Evolutionary conservation across 2,329 filamentous ascomycete species (phyloP).

Genomic region (Fusarium robinianum): DNA sequence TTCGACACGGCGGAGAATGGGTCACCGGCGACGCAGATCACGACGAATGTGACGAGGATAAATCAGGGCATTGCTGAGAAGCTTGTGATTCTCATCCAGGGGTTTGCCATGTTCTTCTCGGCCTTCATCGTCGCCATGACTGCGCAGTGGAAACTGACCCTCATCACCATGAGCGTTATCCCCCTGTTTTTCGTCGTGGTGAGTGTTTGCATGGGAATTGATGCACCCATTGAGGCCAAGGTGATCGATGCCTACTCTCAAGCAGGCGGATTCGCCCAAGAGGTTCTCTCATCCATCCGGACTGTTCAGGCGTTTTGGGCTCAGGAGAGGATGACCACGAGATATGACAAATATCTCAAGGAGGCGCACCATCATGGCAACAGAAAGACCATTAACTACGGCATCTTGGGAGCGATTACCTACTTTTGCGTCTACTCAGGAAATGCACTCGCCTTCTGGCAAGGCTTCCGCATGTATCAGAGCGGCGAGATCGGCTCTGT

Average conservation of each 20-base stretch:
- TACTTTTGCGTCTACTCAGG: conserved; percentile 47
- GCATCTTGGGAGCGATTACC: conserved; percentile 42
- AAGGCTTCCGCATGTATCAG: conserved; percentile 44
- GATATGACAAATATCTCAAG: conserved; percentile 43
- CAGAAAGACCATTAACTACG: conserved; percentile 44
- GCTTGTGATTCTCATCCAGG: conserved; percentile 44
- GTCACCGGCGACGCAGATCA: conserved; percentile 37
- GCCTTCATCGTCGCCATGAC: conserved; percentile 45
- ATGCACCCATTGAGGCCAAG: conserved; percentile 39
- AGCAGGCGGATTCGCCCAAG: conserved; percentile 41
- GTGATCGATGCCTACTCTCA: conserved; percentile 39
- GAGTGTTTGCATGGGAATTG: conserved; percentile 28
- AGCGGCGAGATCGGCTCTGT: conserved; percentile 42
- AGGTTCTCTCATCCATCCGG: conserved; percentile 42
- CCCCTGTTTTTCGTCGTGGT: conserved; percentile 38
- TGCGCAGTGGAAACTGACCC: conserved; percentile 48
- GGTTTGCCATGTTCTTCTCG: conserved; percentile 42
- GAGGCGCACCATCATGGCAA: conserved; percentile 42
- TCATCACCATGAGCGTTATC: conserved; percentile 43
- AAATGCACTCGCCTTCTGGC: conserved; percentile 50
- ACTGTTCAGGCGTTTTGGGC: conserved; percentile 49
- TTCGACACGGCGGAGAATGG: conserved; percentile 20
- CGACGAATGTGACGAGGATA: conserved; percentile 45
- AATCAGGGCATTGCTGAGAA: conserved; percentile 47
- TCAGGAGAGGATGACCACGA: conserved; percentile 40